Evolutionary conservation across 768 basidiomycete genomes (phyloP), one percentile per base, ranked within the genome.

Genomic region (Favolaschia claudopus): DNA sequence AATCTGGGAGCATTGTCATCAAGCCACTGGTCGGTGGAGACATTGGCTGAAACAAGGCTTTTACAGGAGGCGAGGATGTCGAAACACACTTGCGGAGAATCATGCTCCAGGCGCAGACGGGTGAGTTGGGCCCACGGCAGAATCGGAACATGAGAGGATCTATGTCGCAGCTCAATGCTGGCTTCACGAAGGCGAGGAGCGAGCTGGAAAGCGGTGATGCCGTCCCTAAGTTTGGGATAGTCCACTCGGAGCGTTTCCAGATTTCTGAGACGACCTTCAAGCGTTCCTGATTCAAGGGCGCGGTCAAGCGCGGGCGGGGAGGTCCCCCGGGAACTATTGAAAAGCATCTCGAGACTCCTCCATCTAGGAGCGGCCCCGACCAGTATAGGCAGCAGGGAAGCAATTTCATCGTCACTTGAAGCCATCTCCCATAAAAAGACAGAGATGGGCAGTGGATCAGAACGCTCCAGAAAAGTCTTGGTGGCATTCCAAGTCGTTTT

Each of bases 81-180:
- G 28, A 62, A 38, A 20, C 60, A 62, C 13, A 17, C 1, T 10
- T 51, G 55, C 14, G 60, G 54, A 9, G 37, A 52, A 1, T 28
- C 34, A 19, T 45, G 44, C 12, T 13, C 12, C 27, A 62, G 34
- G 6, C 15, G 17, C 37, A 57, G 46, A 7, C 27, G 55, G 22
- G 55, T 50, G 36, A 57, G 47, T 38, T 62, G 60, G 0, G 36
- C 43, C 60, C 60, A 62, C 29, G 54, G 48, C 36, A 62, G 39
- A 6, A 39, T 24, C 9, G 37, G 28, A 15, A 52, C 25, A n/a
- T 31, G 5, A 17, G 36, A n/a, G n/a, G 43, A 27, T 12, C 27
- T 27, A 15, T 20, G 15, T 15, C n/a, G 22, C 27, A 36, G 28
- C 25, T 39, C 31, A 9, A 62, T 5, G 1, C 17, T 33, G 37